These are phyloP conservation scores for Choanephora cucurbitarum DNA, from an alignment of 371 early-diverging fungal genomes.

Conservation along the genomic window DNA sequence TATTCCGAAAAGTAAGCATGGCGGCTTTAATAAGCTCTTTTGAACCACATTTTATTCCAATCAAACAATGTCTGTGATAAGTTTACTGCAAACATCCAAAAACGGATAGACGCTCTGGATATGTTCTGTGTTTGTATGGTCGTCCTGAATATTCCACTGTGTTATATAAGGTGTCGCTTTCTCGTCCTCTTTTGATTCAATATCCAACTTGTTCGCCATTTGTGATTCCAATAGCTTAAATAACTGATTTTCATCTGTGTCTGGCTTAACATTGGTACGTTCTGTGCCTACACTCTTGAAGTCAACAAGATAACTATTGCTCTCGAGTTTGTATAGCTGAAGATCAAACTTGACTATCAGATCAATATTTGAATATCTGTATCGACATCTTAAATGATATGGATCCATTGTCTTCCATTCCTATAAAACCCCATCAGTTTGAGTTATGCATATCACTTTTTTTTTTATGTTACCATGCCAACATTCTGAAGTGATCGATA, in stretches of 20 bases:
- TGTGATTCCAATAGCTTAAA: slow-evolving; percentile 8
- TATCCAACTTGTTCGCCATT: slow-evolving; percentile 14
- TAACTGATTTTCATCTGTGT: slow-evolving; percentile 1
- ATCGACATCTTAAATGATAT: slow-evolving; percentile 80
- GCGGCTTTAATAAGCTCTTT: no score
- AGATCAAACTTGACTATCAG: slow-evolving; percentile 86
- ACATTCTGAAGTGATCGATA: slow-evolving; percentile 88
- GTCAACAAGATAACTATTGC: slow-evolving; percentile 91
- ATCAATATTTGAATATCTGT: slow-evolving; percentile 54
- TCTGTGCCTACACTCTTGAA: slow-evolving; percentile 76
- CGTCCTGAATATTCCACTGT: slow-evolving; percentile 18
- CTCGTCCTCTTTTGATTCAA: slow-evolving; percentile 1
- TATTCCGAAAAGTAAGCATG: no score
- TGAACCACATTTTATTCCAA: no score
- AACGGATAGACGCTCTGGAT: slow-evolving; percentile 84
- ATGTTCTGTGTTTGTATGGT: slow-evolving; percentile 35
- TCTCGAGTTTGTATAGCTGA: slow-evolving; percentile 90
- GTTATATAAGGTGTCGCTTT: slow-evolving; percentile 16
- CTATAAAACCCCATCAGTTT: no score
- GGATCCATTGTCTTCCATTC: slow-evolving; percentile 90
- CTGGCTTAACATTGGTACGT: slow-evolving; percentile 4
- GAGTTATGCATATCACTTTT: no score
- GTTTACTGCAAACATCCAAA: slow-evolving; percentile 90
- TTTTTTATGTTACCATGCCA: slow-evolving; percentile 64
- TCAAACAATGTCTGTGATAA: slow-evolving; percentile 88